A percentile compares a stretch with the other conserved stretches of the same genome.
Evolutionary conservation across 169 alveolate species (phyloP).

Genomic region (Plasmodium vivax): DNA sequence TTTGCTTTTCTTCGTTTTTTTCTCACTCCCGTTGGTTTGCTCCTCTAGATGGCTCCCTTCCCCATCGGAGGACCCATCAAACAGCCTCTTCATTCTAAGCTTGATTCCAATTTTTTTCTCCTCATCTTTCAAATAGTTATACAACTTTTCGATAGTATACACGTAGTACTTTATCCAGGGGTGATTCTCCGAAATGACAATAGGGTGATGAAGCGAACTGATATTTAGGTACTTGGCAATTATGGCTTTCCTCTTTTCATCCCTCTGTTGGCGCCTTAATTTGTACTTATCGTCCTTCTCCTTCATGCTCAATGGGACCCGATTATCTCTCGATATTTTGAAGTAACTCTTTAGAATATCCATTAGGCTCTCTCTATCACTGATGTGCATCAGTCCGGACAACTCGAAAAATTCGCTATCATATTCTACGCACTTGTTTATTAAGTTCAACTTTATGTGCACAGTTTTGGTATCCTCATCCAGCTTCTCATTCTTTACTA

Average conservation of each 20-base stretch:
- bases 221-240: slow-evolving; percentile 63
- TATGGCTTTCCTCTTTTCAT: slow-evolving; percentile 54
- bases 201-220: slow-evolving; percentile 82
- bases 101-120: slow-evolving; percentile 24
- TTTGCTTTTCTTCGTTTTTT: neutral
- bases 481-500: neutral
- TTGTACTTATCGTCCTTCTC: slow-evolving; percentile 30
- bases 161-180: slow-evolving; percentile 66
- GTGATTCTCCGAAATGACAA: slow-evolving; percentile 77
- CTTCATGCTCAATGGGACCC: neutral
- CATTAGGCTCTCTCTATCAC: slow-evolving; percentile 28
- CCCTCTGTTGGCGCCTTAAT: slow-evolving; percentile 33
- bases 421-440: slow-evolving; percentile 11
- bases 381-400: slow-evolving; percentile 19
- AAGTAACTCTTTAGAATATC: slow-evolving; percentile 54
- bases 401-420: slow-evolving; percentile 62
- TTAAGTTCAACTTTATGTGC: slow-evolving; percentile 9
- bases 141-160: slow-evolving; percentile 32
- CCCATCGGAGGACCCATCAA: slow-evolving; percentile 21
- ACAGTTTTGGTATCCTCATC: neutral
- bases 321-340: slow-evolving; percentile 10
- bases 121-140: slow-evolving; percentile 51
- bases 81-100: slow-evolving; percentile 35
- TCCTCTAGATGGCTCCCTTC: neutral
- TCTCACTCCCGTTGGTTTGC: neutral